Evolutionary conservation across 2,329 filamentous ascomycete genomes (phyloP).

Genomic region (Aspergillus nomiae): DNA sequence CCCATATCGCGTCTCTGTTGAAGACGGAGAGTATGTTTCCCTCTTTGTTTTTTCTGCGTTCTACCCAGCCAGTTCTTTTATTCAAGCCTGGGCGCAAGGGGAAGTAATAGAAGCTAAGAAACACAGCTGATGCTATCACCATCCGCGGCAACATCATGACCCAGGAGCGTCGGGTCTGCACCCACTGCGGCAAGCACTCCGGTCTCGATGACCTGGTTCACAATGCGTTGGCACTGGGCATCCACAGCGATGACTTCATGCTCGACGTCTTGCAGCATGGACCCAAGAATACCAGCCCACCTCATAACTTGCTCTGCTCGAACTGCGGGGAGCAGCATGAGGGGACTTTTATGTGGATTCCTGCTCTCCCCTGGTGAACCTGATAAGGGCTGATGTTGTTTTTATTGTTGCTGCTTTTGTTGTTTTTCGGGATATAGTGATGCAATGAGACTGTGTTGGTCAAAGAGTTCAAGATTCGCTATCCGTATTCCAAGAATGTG

Average conservation of each 20-base stretch:
- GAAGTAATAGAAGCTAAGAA: not conserved
- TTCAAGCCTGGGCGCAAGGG: too few species aligned
- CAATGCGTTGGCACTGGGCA: not conserved
- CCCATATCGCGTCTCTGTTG: not conserved
- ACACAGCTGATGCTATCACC: not conserved
- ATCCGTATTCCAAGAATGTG: not conserved
- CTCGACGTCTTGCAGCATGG: slow-evolving; percentile 7
- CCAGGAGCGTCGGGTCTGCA: not conserved
- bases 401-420: not conserved
- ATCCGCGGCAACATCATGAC: not conserved
- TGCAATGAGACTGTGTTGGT: not conserved
- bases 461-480: not conserved
- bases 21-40: not conserved
- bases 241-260: slow-evolving; percentile 8
- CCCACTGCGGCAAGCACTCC: slow-evolving; percentile 5
- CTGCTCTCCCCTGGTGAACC: rapidly evolving
- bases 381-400: not conserved
- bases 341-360: not conserved
- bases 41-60: not conserved
- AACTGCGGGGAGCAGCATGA: not conserved
- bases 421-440: not conserved
- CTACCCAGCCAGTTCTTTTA: not conserved
- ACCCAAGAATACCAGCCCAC: not conserved
- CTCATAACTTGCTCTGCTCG: not conserved
- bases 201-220: slow-evolving; percentile 9